These are phyloP conservation scores for Naganishia kalamii DNA, from an alignment of 768 basidiomycete species.

Conservation along the genomic window DNA sequence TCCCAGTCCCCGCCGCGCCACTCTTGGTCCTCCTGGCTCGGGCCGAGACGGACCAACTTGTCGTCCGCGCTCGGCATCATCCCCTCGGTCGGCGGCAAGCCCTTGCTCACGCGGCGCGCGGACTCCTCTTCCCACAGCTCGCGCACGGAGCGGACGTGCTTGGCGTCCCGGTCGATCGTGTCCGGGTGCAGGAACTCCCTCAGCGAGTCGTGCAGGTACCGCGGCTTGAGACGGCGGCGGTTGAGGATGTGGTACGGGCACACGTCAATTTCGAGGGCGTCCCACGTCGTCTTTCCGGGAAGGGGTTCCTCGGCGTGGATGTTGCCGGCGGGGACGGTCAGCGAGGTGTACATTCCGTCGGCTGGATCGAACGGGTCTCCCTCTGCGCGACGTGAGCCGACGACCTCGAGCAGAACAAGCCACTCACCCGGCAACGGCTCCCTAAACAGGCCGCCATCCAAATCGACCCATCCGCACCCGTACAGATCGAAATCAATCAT, in stretches of 20 bases:
- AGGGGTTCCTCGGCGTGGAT: constrained; percentile 33
- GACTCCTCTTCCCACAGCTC: constrained; percentile 97
- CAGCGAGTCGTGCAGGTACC: constrained; percentile 64
- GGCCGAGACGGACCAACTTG: constrained; percentile 28
- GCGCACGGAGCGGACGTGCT: constrained; percentile 76
- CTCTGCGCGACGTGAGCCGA: constrained; percentile 21
- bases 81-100: constrained; percentile 65
- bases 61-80: constrained; percentile 62
- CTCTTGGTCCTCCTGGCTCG: constrained; percentile 55
- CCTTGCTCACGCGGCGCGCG: constrained; percentile 60
- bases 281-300: constrained; percentile 43
- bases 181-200: constrained; percentile 55
- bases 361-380: constrained; percentile 37
- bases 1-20: constrained; percentile 61
- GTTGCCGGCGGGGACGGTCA: constrained; percentile 37
- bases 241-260: constrained; percentile 79
- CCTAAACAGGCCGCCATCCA: constrained; percentile 52
- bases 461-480: constrained; percentile 83
- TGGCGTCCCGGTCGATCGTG: constrained; percentile 54
- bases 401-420: background rate
- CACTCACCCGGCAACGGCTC: constrained; percentile 47
- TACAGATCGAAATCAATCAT: constrained; percentile 91
- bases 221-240: constrained; percentile 59
- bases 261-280: constrained; percentile 71
- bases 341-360: constrained; percentile 33